A percentile compares a stretch with the other conserved stretches of the same genome.
phyloP scores from a whole-genome alignment of 1,284 basidiomycete genomes.

The Gomphus bonarii region DNA sequence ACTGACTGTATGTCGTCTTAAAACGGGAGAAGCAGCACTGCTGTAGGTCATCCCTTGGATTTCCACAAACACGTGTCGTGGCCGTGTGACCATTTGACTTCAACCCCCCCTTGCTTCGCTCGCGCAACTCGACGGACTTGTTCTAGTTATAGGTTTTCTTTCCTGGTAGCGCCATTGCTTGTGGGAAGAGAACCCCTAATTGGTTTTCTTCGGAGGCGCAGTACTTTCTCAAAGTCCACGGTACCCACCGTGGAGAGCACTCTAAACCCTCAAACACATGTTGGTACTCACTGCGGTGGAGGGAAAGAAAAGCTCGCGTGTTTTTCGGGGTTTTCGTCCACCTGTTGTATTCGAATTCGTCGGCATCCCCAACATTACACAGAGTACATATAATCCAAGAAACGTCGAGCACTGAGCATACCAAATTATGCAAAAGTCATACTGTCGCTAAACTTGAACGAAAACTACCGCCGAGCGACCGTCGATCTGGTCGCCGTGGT shows the following conservation, averaged over 20 bases:
- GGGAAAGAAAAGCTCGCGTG: background rate
- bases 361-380: background rate
- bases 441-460: background rate
- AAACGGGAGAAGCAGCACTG: too few species aligned
- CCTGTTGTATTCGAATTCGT: background rate
- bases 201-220: background rate
- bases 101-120: too few species aligned
- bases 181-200: background rate
- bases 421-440: background rate
- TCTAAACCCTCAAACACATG: too few species aligned
- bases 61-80: too few species aligned
- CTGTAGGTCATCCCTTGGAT: too few species aligned
- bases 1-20: too few species aligned
- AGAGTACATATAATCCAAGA: background rate
- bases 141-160: too few species aligned
- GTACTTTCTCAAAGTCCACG: background rate
- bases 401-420: background rate
- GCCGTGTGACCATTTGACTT: too few species aligned
- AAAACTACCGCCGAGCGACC: background rate
- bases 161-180: too few species aligned
- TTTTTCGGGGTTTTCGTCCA: background rate
- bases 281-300: too few species aligned
- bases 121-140: too few species aligned
- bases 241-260: too few species aligned
- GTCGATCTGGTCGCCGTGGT: background rate